phyloP scores from a whole-genome alignment of 305 asterid genomes.

The Fraxinus ornus region DNA sequence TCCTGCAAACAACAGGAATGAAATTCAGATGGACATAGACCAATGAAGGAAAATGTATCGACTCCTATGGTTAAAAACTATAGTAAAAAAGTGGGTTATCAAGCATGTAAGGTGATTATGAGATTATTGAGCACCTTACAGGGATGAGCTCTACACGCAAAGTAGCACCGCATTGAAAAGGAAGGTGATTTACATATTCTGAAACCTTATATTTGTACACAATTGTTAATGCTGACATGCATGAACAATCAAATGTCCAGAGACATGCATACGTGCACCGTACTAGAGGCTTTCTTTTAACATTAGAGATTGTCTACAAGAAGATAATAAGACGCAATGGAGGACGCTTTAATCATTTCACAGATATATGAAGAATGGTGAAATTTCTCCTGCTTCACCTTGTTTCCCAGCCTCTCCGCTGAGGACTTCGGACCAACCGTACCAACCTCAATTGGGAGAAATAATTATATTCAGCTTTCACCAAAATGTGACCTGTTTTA shows the following conservation, averaged over 20 bases:
- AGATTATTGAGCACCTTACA: neutral
- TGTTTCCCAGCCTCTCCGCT: neutral
- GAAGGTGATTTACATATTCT: neutral
- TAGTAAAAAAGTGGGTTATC: neutral
- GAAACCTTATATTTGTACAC: neutral
- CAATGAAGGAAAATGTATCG: neutral
- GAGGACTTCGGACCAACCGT: neutral
- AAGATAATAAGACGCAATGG: neutral
- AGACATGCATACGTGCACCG: neutral
- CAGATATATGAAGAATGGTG: neutral
- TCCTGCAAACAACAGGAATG: slow-evolving; percentile 55
- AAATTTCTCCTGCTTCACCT: neutral
- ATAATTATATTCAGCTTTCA: neutral
- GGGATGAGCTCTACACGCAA: neutral
- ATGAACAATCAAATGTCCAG: neutral
- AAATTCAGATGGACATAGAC: slow-evolving; percentile 1
- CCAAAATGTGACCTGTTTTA: neutral
- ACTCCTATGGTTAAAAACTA: neutral
- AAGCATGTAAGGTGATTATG: neutral
- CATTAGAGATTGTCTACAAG: neutral
- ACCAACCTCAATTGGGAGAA: neutral
- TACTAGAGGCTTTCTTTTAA: neutral
- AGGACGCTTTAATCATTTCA: neutral
- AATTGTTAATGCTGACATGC: neutral
- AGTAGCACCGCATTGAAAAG: neutral